Evolutionary conservation across 495 filamentous ascomycete species (phyloP), one percentile per base, ranked within the genome.

Genomic region (Tuber borchii): DNA sequence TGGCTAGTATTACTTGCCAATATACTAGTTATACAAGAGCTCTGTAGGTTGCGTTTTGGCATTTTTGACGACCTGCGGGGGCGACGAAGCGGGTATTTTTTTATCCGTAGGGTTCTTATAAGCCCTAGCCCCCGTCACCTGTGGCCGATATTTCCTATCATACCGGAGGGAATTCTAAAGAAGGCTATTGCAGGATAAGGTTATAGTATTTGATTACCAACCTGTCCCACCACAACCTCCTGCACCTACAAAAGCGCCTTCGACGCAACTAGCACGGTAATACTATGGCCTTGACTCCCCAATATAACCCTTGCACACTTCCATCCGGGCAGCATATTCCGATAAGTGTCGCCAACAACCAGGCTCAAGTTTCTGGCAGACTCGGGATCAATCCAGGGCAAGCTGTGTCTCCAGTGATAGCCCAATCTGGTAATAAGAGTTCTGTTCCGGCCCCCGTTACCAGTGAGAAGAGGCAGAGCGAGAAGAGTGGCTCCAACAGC

Each of bases 181-280:
- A 40, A 40, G 39, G 39, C 3, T 6, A 40, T 40, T 6, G 39
- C 39, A 40, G 39, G 39, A 40, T 40, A 40, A 40, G 39, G 39
- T 40, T 40, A 37, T 37, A 37, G 34, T 37, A 37, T 37, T 1
- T 37, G 2, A 37, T 37, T 37, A 37, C 22, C 45, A 56, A n/a
- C 14, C 20, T 0, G 8, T 8, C 48, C 20, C 2, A 0, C 2
- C 0, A 2, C 6, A n/a, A 56, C 2, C 20, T 0, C 7, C 6
- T 56, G 0, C 9, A 1, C 48, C 51, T 31, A 5, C 26, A 14
- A 37, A 37, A 61, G n/a, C n/a, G 0, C 10, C n/a, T 61, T 31
- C 51, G 20, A 31, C n/a, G n/a, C 10, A 61, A 61, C 14, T n/a
- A 3, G 51, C 16, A 61, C 16, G 45, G 48, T 14, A 2, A 9